phyloP scores from a whole-genome alignment of 1,284 basidiomycete species.

The Sanghuangporus sanghuang region DNA sequence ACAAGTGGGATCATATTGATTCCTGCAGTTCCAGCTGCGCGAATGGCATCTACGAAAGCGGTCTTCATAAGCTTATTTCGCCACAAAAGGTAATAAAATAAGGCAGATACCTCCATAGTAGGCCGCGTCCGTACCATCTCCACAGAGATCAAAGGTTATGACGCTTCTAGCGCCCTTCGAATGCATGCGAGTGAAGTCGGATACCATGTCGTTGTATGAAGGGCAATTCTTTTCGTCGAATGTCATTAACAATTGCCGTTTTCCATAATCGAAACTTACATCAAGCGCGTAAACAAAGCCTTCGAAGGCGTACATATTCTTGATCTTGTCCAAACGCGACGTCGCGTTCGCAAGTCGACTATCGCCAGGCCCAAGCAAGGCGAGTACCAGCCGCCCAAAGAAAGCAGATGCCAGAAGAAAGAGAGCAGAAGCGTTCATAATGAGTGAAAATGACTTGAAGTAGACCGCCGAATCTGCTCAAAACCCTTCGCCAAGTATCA shows the following conservation, averaged over 20 bases:
- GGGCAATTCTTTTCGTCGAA: slow-evolving; percentile 3
- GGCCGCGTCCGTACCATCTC: not conserved
- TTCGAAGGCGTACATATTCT: slow-evolving; percentile 12
- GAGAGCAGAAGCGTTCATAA: not conserved
- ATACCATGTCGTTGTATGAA: not conserved
- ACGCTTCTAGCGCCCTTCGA: slow-evolving; percentile 6
- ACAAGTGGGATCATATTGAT: slow-evolving; percentile 8
- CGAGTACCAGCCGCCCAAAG: not conserved
- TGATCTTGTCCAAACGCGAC: slow-evolving; percentile 9
- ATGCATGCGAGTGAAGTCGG: slow-evolving; percentile 7
- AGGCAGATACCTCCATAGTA: slow-evolving; percentile 5
- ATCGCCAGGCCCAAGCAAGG: not conserved
- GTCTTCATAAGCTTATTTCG: not conserved
- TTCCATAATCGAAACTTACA: not conserved
- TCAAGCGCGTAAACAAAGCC: slow-evolving; percentile 16
- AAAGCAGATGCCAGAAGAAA: not conserved
- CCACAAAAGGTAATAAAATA: not conserved
- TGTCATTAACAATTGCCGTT: not conserved
- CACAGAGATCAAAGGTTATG: slow-evolving; percentile 12
- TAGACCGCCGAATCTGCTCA: not conserved
- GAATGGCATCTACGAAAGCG: not conserved
- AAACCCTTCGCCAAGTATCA: not conserved
- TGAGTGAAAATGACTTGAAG: not conserved
- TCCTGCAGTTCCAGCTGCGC: slow-evolving; percentile 1
- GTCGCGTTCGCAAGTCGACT: not conserved